Conservation (phyloP, 805 yeast species). For the Pichia sporocuriosa region DNA sequence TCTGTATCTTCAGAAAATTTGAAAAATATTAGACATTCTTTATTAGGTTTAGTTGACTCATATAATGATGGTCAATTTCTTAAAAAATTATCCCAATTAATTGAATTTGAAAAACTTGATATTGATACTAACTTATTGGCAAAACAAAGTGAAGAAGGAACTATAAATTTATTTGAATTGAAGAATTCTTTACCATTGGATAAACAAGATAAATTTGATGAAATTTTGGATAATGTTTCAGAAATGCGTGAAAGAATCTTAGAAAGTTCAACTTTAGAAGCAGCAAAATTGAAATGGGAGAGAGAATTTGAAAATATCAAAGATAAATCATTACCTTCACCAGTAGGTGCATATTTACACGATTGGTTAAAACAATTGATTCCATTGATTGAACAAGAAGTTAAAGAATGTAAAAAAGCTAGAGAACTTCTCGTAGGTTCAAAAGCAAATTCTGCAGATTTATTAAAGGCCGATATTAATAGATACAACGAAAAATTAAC, state of each 20-base stretch:
- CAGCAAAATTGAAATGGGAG: constrained; percentile 86
- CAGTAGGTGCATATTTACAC: constrained; percentile 70
- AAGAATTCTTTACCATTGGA: constrained; percentile 46
- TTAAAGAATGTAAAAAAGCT: constrained; percentile 45
- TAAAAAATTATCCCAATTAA: constrained; percentile 16
- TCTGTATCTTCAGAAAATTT: constrained; percentile 75
- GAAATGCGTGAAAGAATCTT: constrained; percentile 67
- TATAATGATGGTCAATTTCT: constrained; percentile 23
- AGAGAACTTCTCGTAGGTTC: constrained; percentile 21
- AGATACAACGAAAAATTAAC: constrained; percentile 34
- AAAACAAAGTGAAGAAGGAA: constrained; percentile 11
- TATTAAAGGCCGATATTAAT: constrained; percentile 17
- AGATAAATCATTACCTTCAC: constrained; percentile 41
- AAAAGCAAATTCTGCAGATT: constrained; percentile 10
- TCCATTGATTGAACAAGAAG: constrained; percentile 65
- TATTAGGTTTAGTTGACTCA: constrained; percentile 41
- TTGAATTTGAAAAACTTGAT: constrained; percentile 19
- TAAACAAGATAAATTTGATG: constrained; percentile 52
- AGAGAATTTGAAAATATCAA: constrained; percentile 54
- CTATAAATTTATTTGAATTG: constrained; percentile 60
- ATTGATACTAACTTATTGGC: constrained; percentile 15
- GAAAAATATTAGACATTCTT: constrained; percentile 69
- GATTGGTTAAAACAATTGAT: constrained; percentile 75
- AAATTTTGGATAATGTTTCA: constrained; percentile 61
- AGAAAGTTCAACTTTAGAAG: constrained; percentile 75